Conservation (phyloP, 2,329 filamentous ascomycete species). For the Cryphonectria carpinicola region DNA sequence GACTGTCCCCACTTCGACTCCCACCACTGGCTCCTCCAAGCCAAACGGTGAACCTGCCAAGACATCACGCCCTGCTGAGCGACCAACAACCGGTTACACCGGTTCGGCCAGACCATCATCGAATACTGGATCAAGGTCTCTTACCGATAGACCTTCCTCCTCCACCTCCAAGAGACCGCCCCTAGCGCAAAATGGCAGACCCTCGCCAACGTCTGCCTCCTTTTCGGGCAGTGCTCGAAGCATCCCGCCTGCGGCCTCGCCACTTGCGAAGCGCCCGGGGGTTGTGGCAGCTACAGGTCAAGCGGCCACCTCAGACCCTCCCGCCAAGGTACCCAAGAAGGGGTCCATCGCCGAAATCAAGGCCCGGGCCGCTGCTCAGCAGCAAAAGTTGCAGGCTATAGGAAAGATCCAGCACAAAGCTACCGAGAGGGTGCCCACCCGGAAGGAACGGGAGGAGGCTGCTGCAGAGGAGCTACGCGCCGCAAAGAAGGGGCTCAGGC, state of each 20-base stretch:
- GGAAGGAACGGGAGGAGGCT: slow-evolving; percentile 54
- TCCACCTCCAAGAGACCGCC: slow-evolving; percentile 27
- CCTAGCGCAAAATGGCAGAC: slow-evolving; percentile 15
- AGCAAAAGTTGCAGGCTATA: slow-evolving; percentile 62
- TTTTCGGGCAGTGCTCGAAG: slow-evolving; percentile 16
- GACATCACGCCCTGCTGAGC: slow-evolving; percentile 33
- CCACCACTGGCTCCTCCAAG: slow-evolving; percentile 33
- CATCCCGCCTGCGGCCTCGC: neutral
- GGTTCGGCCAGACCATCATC: slow-evolving; percentile 31
- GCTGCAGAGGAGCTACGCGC: slow-evolving; percentile 47
- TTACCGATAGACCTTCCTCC: slow-evolving; percentile 29
- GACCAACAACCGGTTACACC: slow-evolving; percentile 26
- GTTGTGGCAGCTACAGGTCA: slow-evolving; percentile 8
- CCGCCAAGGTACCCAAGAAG: slow-evolving; percentile 63
- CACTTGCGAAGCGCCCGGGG: slow-evolving; percentile 15
- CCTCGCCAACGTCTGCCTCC: slow-evolving; percentile 24
- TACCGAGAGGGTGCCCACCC: slow-evolving; percentile 65
- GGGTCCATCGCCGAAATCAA: slow-evolving; percentile 76
- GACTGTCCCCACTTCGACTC: slow-evolving; percentile 31
- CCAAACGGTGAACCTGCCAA: slow-evolving; percentile 32
- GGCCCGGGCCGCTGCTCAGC: slow-evolving; percentile 70
- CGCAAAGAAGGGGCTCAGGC: slow-evolving; percentile 30
- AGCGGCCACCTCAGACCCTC: slow-evolving; percentile 41
- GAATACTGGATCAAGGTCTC: slow-evolving; percentile 31
- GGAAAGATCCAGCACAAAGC: slow-evolving; percentile 78